Conservation (phyloP, 139 green algal genomes). For the Picochlorum sp. region DNA sequence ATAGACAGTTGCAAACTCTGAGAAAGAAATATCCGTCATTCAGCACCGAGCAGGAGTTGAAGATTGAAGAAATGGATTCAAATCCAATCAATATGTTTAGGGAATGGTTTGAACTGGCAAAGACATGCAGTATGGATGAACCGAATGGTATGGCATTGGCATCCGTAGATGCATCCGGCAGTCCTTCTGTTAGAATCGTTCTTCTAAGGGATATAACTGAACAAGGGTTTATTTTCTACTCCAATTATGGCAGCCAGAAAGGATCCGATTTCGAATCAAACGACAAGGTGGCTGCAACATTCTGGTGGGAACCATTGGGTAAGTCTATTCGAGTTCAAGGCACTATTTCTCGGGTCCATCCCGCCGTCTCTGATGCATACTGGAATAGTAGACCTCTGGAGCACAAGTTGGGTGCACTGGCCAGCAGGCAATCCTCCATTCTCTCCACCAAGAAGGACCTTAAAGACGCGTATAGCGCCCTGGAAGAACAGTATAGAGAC, state of each 20-base stretch:
- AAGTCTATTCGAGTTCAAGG: conserved; percentile 75
- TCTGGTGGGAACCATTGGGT: conserved; percentile 80
- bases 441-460: conserved; percentile 33
- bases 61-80: conserved; percentile 1
- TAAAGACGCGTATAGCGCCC: conserved; percentile 23
- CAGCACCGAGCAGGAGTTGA: conserved; percentile 12
- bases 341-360: conserved; percentile 43
- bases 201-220: conserved; percentile 74
- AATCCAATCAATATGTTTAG: conserved; percentile 65
- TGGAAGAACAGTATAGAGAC: conserved; percentile 28
- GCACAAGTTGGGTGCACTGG: conserved; percentile 67
- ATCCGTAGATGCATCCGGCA: conserved; percentile 20
- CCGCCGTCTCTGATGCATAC: conserved; percentile 67
- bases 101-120: conserved; percentile 41
- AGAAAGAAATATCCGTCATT: neutral
- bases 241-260: conserved; percentile 70
- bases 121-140: conserved; percentile 35
- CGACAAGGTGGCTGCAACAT: conserved; percentile 30
- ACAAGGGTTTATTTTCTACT: conserved; percentile 80
- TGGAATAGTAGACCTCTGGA: conserved; percentile 64
- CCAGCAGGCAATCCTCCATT: conserved; percentile 51
- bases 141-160: conserved; percentile 74
- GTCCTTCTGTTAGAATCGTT: conserved; percentile 61
- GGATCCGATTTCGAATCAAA: conserved; percentile 40
- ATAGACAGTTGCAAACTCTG: conserved; percentile 16